These are phyloP conservation scores for Emmonsiellopsis sp. DNA, from an alignment of 2,329 filamentous ascomycete genomes.

Conservation along the genomic window DNA sequence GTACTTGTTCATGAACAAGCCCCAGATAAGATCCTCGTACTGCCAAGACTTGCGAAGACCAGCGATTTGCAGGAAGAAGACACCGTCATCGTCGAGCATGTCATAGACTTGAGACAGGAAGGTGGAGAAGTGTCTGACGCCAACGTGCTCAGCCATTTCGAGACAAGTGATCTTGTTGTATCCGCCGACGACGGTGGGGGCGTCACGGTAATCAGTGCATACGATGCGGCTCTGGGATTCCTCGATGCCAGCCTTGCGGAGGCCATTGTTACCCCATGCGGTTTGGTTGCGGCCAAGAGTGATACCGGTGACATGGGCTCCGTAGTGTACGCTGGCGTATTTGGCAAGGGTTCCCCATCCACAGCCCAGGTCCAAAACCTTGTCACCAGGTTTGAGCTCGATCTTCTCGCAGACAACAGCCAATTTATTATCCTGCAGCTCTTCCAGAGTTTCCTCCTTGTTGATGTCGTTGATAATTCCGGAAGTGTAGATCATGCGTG, in stretches of 20 bases:
- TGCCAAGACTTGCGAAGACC: conserved; percentile 93
- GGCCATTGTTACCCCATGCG: conserved; percentile 86
- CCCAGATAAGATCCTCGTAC: conserved; percentile 96
- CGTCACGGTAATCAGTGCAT: conserved; percentile 96
- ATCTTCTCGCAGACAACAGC: conserved; percentile 95
- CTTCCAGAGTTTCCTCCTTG: conserved; percentile 80
- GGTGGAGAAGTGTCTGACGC: conserved; percentile 71
- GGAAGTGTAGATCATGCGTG: conserved; percentile 97
- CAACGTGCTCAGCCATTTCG: conserved; percentile 98
- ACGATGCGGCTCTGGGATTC: conserved; percentile 86
- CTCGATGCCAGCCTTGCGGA: conserved; percentile 69
- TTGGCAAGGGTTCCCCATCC: conserved; percentile 95
- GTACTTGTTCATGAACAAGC: conserved; percentile 99
- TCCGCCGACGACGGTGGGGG: conserved; percentile 63
- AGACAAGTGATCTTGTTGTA: conserved; percentile 96
- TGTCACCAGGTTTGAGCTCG: conserved; percentile 68
- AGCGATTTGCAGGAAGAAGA: conserved; percentile 92
- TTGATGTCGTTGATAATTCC: conserved; percentile 84
- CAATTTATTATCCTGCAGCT: conserved; percentile 97
- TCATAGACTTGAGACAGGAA: conserved; percentile 84
- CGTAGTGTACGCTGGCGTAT: conserved; percentile 88
- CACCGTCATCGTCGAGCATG: conserved; percentile 93
- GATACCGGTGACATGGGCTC: conserved; percentile 74
- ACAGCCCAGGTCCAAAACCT: conserved; percentile 87
- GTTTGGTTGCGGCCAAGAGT: conserved; percentile 95